Base-by-base conservation (phyloP, 2,329 filamentous ascomycete species). In the Aspergillus aculeatinus region DNA sequence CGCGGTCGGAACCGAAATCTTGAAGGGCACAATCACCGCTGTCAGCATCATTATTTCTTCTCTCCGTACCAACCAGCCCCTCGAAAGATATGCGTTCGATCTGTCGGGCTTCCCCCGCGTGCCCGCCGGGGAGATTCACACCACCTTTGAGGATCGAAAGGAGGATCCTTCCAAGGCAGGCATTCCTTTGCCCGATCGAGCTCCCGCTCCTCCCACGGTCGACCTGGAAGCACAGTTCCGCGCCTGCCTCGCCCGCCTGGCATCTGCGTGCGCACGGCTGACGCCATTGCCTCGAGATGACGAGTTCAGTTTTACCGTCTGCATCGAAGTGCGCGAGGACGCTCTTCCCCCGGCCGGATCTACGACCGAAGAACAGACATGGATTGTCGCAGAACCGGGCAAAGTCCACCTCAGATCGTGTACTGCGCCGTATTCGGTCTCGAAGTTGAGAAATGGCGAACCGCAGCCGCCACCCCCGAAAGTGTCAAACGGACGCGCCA, bases 1-100 rank as follows among this genome's bases (percentile, higher is more conserved):
- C 63, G 89, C 91, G 39, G 85, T 92, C 23, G 82, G 85, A 61
- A 81, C 80, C 3, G 89, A 96, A 77, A 82, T 96, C 39, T 82
- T 89, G 51, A 83, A 81, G 73, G 81, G 83, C 65, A 79, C 77
- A 58, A 82, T 87, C 39, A 79, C 82, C 31, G 78, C 79, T 57
- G 80, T 87, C 63, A 82, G 78, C 60, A 79, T 87, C 39, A 84
- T 87, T 52, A 81, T 87, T 59, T 83, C 82, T 72, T 80, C 77
- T 63, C 75, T 79, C 53, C 73, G 77, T 60, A 78, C 80, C 60
- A 81, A 82, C 61, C 74, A 76, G 60, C 81, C 85, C 39, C 77
- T 86, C 62, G 85, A 87, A 70, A 79, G 84, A 63, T 87, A 83
- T 76, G 80, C 86, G 63, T 84, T 87, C 65, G 85, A 87, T 68